Evolutionary conservation across 1,139 yeast genomes (phyloP).

Genomic region (Candida tropicalis): DNA sequence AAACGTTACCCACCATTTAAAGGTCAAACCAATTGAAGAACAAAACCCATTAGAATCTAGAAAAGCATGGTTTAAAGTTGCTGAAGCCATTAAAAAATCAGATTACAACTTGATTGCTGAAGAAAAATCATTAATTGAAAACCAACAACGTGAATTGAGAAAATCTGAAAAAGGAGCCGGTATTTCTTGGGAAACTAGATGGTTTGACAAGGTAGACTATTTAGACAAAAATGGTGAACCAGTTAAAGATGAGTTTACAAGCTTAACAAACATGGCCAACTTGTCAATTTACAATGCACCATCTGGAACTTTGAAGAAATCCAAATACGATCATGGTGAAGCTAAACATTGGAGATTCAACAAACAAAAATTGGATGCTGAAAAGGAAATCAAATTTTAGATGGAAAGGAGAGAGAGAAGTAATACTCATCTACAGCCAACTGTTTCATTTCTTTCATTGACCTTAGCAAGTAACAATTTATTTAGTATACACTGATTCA

Average conservation of each 20-base stretch:
- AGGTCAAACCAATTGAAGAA: slow-evolving; percentile 77
- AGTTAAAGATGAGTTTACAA: slow-evolving; percentile 45
- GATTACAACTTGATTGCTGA: slow-evolving; percentile 73
- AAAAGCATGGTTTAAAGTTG: slow-evolving; percentile 84
- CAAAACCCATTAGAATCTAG: slow-evolving; percentile 80
- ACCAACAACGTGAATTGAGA: slow-evolving; percentile 79
- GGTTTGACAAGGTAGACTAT: slow-evolving; percentile 68
- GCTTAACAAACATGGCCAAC: slow-evolving; percentile 54
- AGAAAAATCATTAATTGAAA: slow-evolving; percentile 79
- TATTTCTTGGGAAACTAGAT: slow-evolving; percentile 69
- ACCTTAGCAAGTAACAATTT: no score
- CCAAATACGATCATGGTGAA: slow-evolving; percentile 52
- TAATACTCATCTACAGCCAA: background rate
- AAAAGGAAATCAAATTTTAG: slow-evolving; percentile 53
- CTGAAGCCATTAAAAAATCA: slow-evolving; percentile 77
- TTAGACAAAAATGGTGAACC: slow-evolving; percentile 22
- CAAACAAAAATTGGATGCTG: slow-evolving; percentile 57
- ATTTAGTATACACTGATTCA: background rate
- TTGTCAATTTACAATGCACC: slow-evolving; percentile 67
- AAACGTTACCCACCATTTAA: slow-evolving; percentile 52
- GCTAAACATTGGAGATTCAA: slow-evolving; percentile 72
- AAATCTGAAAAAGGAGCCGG: slow-evolving; percentile 68
- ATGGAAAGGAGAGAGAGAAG: no score
- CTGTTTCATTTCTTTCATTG: slow-evolving; percentile 1
- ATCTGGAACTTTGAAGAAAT: slow-evolving; percentile 60